Evolutionary conservation across 371 early-diverging fungal species (phyloP).

Genomic region (Lichtheimia ornata): DNA sequence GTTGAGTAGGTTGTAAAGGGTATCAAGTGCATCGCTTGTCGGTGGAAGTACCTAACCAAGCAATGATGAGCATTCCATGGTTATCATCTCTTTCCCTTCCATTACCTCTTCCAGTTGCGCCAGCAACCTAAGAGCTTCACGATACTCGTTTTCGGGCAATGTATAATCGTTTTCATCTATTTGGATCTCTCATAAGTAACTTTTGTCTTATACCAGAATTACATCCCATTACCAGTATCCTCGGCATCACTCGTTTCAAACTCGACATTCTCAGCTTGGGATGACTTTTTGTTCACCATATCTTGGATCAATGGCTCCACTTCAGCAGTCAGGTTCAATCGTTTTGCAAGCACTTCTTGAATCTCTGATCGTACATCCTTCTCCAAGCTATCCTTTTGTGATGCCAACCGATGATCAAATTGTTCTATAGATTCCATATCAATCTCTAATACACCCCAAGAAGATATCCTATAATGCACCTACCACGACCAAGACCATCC

Average conservation of each 20-base stretch:
- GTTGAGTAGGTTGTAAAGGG: background rate
- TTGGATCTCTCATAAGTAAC: background rate
- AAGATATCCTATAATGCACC: too few relatives aligned
- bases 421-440: too few relatives aligned
- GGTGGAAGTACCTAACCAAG: background rate
- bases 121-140: background rate
- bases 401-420: too few relatives aligned
- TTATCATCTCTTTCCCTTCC: too few relatives aligned
- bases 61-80: background rate
- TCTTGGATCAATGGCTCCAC: conserved; percentile 4
- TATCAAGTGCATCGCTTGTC: background rate
- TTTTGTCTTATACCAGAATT: background rate
- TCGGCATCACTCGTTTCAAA: background rate
- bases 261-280: background rate
- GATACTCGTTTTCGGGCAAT: conserved; percentile 4
- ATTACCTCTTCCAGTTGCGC: conserved; percentile 4
- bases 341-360: background rate
- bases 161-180: conserved; percentile 1
- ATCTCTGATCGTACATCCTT: background rate
- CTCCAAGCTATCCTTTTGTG: background rate
- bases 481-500: too few relatives aligned
- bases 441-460: too few relatives aligned
- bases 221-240: background rate
- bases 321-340: background rate
- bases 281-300: background rate